Conservation (phyloP, 768 basidiomycete species). For the Hortiboletus campestris region DNA sequence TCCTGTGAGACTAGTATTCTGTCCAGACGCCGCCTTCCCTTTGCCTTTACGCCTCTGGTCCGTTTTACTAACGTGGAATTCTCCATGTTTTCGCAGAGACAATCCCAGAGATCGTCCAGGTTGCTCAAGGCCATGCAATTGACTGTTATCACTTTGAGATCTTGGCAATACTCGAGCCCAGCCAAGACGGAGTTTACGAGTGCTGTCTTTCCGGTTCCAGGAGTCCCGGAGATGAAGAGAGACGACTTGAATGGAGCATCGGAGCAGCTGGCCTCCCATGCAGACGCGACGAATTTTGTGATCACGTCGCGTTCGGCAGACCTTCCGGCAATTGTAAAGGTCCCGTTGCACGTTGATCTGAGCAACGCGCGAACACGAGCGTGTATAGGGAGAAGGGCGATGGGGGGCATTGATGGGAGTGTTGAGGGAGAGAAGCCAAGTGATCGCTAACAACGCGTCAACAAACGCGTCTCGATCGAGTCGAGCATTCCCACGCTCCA, state of each 20-base stretch:
- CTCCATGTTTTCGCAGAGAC: slow-evolving; percentile 57
- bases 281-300: slow-evolving; percentile 55
- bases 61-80: slow-evolving; percentile 34
- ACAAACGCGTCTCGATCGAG: slow-evolving; percentile 25
- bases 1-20: slow-evolving; percentile 40
- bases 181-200: slow-evolving; percentile 66
- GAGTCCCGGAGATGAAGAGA: slow-evolving; percentile 89
- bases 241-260: slow-evolving; percentile 36
- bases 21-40: slow-evolving; percentile 50
- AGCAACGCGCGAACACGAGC: slow-evolving; percentile 69
- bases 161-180: slow-evolving; percentile 36
- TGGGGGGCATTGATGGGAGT: slow-evolving; percentile 58
- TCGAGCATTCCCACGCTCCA: slow-evolving; percentile 13
- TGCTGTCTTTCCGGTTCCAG: slow-evolving; percentile 91
- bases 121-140: slow-evolving; percentile 80
- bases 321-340: slow-evolving; percentile 62
- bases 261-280: slow-evolving; percentile 36
- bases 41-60: slow-evolving; percentile 40
- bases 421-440: slow-evolving; percentile 49
- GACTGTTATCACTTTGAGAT: slow-evolving; percentile 53
- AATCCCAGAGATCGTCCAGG: slow-evolving; percentile 70
- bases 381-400: slow-evolving; percentile 43
- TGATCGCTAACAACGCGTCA: slow-evolving; percentile 35
- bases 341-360: slow-evolving; percentile 64
- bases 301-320: slow-evolving; percentile 59